Conservation (phyloP, 2,329 filamentous ascomycete species). For the Pseudogymnoascus sp. region DNA sequence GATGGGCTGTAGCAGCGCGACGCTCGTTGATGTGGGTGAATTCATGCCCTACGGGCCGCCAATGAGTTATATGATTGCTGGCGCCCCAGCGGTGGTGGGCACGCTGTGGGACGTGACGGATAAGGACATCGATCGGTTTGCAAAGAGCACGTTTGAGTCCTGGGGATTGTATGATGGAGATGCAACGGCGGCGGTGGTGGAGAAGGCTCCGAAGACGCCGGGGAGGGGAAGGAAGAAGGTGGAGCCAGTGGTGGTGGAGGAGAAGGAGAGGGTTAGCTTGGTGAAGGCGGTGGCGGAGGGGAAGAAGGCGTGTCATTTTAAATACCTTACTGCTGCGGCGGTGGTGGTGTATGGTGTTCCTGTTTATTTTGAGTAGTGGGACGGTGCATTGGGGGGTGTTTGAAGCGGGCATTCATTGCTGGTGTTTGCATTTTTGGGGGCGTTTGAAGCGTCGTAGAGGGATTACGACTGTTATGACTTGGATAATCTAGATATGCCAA, state of each 20-base stretch:
- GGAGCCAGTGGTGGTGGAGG: conserved; percentile 23
- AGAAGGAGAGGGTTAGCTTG: conserved; percentile 45
- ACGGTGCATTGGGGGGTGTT: neutral
- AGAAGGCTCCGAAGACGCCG: conserved; percentile 26
- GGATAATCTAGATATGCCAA: neutral
- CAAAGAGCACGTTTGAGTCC: conserved; percentile 67
- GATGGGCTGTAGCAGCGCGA: conserved; percentile 89
- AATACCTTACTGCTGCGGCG: conserved; percentile 87
- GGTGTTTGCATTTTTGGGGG: neutral
- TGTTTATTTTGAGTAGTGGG: conserved; percentile 58
- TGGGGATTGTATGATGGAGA: conserved; percentile 61
- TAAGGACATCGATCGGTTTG: conserved; percentile 91
- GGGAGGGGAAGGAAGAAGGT: conserved; percentile 27
- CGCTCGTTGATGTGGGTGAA: conserved; percentile 70
- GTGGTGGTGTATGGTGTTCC: conserved; percentile 94
- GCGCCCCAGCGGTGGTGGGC: conserved; percentile 77
- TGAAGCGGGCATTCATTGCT: neutral
- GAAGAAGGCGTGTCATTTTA: conserved; percentile 72
- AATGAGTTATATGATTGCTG: conserved; percentile 85
- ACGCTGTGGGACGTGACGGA: conserved; percentile 98
- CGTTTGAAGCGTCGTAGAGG: neutral
- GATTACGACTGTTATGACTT: conserved; percentile 2
- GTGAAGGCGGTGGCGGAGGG: conserved; percentile 76
- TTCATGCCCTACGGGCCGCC: conserved; percentile 90
- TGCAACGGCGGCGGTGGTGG: conserved; percentile 15